phyloP scores from a whole-genome alignment of 129 eudicot species.

The Sambucus nigra region DNA sequence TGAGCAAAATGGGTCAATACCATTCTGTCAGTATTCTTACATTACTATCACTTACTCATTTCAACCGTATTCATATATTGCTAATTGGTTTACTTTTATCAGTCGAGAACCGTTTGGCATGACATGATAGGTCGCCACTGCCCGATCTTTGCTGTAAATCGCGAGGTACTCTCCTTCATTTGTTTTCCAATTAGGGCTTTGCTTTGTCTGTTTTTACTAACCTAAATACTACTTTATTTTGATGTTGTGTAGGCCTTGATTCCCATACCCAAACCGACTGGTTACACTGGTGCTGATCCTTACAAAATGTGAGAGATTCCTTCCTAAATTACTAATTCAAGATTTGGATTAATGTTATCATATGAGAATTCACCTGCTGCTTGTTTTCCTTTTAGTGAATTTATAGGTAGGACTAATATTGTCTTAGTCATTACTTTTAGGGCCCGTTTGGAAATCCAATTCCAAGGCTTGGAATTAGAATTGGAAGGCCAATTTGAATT shows the following conservation, averaged over 20 bases:
- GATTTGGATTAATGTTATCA: no score
- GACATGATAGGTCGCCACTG: conserved; percentile 98
- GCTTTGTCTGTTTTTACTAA: not conserved
- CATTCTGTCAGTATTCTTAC: conserved; percentile 45
- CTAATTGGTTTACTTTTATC: conserved; percentile 14
- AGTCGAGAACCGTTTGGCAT: conserved; percentile 93
- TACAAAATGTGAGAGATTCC: conserved; percentile 62
- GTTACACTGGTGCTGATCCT: conserved; percentile 94
- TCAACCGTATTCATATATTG: conserved; percentile 1
- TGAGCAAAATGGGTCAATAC: conserved; percentile 96
- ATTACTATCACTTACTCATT: not conserved
- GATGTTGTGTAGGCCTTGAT: conserved; percentile 51
- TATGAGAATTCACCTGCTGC: no score
- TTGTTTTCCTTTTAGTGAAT: no score
- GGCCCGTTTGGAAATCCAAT: no score
- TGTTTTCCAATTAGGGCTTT: not conserved
- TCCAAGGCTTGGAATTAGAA: no score
- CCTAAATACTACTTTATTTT: not conserved
- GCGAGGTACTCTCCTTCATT: conserved; percentile 48
- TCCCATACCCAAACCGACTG: conserved; percentile 84
- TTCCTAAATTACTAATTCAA: no score
- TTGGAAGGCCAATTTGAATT: no score
- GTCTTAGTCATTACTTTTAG: no score
- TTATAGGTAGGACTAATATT: no score
- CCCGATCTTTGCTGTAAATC: conserved; percentile 90